Evolutionary conservation across 2,329 filamentous ascomycete species (phyloP), one percentile per base, ranked within the genome.

Genomic region (Neofusicoccum ribis): DNA sequence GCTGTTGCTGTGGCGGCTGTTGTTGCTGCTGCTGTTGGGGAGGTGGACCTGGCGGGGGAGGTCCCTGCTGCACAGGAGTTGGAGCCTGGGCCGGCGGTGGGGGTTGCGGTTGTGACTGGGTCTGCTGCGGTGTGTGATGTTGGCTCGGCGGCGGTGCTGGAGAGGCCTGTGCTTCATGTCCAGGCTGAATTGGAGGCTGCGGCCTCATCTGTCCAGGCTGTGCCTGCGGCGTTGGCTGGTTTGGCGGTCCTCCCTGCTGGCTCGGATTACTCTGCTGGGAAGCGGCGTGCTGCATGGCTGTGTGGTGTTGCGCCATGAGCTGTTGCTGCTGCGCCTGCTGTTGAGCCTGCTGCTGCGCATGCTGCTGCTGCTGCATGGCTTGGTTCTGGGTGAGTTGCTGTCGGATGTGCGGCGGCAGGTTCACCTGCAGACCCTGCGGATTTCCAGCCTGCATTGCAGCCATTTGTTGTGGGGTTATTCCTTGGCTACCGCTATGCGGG

Each of bases 381-480:
- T 76, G 74, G 44, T 76, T 73, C 47, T 70, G 71, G 27, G 54
- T 47, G 31, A 68, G 54, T 34, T 67, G 65, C 46, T 68, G 67
- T 20, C 68, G 68, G 20, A 68, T 44, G 71, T 82, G 80, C 54
- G 78, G 78, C 23, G 80, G 79, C 43, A 82, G 72, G 71, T 79
- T 77, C 68, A 85, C 82, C 63, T 81, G 80, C 15, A 68, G 39
- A 2, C 36, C 34, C n/a, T 63, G 63, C 11, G 63, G 66, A 11
- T 64, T 66, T 6, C 14, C 72, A 61, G 78, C 77, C 67, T 84
- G 78, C 70, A 87, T 80, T 50, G 83, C 82, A 51, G 83, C 78
- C 39, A 85, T 75, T 70, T 86, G 85, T 66, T 84, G 83, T 23
- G 76, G 77, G 52, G 76, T 85, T 72, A 87, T 82, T 66, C 79